Conservation (phyloP, 2,329 filamentous ascomycete genomes). For the Neodidymelliopsis sp. region DNA sequence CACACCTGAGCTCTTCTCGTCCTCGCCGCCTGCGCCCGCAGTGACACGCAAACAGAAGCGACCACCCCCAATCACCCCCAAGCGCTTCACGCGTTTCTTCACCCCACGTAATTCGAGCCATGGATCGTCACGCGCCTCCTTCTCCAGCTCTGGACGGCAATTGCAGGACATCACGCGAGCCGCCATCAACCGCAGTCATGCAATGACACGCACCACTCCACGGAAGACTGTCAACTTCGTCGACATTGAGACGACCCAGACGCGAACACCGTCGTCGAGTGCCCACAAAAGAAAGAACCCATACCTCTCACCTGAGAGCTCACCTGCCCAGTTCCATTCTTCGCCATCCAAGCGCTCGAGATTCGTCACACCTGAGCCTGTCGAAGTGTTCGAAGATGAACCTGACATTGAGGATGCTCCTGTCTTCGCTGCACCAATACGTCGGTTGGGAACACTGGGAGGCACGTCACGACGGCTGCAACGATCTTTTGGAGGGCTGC, state of each 20-base stretch:
- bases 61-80: conserved; percentile 60
- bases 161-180: conserved; percentile 59
- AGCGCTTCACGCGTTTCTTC: conserved; percentile 61
- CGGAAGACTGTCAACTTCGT: conserved; percentile 52
- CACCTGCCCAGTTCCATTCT: conserved; percentile 44
- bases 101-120: conserved; percentile 53
- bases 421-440: conserved; percentile 45
- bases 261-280: conserved; percentile 42
- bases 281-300: conserved; percentile 48
- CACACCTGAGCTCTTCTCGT: conserved; percentile 48
- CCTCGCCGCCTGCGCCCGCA: conserved; percentile 46
- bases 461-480: conserved; percentile 51
- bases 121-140: conserved; percentile 35
- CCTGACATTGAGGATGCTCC: conserved; percentile 33
- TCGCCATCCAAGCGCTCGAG: conserved; percentile 52
- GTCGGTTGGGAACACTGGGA: conserved; percentile 46
- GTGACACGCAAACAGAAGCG: conserved; percentile 52
- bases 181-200: conserved; percentile 52
- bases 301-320: conserved; percentile 52
- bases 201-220: conserved; percentile 38
- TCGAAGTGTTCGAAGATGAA: conserved; percentile 45
- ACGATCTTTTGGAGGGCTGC: conserved; percentile 56
- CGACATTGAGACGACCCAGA: conserved; percentile 37
- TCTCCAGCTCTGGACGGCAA: conserved; percentile 54
- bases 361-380: conserved; percentile 37